Evolutionary conservation across 106 monocot genomes (phyloP).

Genomic region (Acorus gramineus): DNA sequence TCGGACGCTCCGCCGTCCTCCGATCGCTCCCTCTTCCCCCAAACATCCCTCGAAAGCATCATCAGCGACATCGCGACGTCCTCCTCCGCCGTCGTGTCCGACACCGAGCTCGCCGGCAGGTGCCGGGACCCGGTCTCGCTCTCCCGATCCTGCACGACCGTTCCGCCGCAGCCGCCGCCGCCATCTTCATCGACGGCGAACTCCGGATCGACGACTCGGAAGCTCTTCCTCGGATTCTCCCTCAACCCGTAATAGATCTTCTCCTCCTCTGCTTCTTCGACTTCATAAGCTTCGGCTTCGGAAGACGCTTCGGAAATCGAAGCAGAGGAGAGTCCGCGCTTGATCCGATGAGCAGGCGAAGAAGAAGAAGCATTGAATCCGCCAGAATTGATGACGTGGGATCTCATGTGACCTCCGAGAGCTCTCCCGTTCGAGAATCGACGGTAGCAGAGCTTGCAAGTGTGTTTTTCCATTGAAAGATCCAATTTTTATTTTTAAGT

Average conservation of each 20-base stretch:
- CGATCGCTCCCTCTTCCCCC: no score
- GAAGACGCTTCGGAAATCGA: neutral
- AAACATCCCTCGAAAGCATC: conserved; percentile 9
- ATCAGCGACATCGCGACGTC: conserved; percentile 8
- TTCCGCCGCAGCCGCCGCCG: neutral
- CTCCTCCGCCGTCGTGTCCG: conserved; percentile 7
- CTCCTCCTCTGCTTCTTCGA: neutral
- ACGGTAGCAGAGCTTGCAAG: conserved; percentile 11
- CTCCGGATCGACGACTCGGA: neutral
- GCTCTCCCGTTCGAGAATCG: conserved; percentile 9
- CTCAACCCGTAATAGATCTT: neutral
- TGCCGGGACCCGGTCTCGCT: conserved; percentile 8
- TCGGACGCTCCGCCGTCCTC: neutral
- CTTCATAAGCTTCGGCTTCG: neutral
- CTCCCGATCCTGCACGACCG: conserved; percentile 4
- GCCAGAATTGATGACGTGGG: neutral
- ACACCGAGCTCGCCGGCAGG: conserved; percentile 4
- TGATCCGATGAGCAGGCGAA: no score
- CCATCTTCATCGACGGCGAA: neutral
- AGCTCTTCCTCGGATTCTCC: neutral
- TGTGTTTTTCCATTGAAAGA: conserved; percentile 10
- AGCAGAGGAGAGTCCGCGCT: no score
- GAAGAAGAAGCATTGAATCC: no score
- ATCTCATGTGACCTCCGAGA: conserved; percentile 11
- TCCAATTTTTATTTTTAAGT: no score